Evolutionary conservation across 208 protist species (phyloP), one percentile per base, ranked within the genome.

Genomic region (Trypanosoma mega): DNA sequence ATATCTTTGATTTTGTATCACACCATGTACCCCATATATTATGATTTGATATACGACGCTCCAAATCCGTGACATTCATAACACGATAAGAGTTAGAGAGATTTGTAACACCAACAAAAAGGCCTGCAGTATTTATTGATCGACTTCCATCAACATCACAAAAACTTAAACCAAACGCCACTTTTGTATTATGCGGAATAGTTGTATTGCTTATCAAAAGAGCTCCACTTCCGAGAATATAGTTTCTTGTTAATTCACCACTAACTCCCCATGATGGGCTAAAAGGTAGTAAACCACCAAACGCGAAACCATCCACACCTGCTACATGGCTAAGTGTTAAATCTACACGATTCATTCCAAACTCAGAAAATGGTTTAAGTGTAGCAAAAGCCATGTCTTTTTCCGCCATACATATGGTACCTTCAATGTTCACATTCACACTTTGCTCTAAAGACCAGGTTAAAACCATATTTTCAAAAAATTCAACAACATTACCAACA

Each of bases 21-120:
- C 79, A 92, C 89, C 89, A 96, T 43, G 82, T 78, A 1, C 89
- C 89, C 81, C 89, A 92, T 34, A 83, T 54, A 47, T 69, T 87
- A 65, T 71, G 80, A 41, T 83, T 74, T 26, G 68, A 62, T 37
- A 76, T 78, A 23, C 78, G 58, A 33, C 74, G 76, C 29, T 96
- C 78, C 20, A 96, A 54, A 43, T 95, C 83, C 18, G 69, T 44
- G 14, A 65, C 57, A 44, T 68, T 89, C 11, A 59, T 59, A 29
- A 79, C 62, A n/a, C 68, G 56, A 49, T 62, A 75, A 36, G 80
- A 72, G n/a, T 39, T 18, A n/a, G 71, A 24, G 31, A 79, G 50
- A 24, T 74, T 88, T 3, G 86, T 89, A 26, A 93, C 70, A 20
- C 90, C 90, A 7, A 96, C 43, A 74, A 93, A 96, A 29, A 92